Conservation (phyloP, 768 basidiomycete genomes). For the Boletus sp. region DNA sequence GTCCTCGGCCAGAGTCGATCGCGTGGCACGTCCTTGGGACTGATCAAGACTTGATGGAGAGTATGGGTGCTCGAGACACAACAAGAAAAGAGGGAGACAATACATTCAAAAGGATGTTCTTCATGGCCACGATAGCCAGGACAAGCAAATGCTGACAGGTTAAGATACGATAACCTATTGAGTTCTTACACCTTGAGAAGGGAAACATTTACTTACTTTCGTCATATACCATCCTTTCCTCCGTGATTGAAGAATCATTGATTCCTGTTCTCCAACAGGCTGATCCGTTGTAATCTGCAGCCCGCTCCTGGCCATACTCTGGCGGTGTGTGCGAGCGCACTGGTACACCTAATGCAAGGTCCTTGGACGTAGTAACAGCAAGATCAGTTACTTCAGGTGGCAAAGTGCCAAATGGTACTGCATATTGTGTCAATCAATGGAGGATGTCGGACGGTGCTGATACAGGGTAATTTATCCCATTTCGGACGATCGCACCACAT, state of each 20-base stretch:
- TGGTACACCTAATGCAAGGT: too few relatives aligned
- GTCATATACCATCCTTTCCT: not conserved
- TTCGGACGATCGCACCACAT: not conserved
- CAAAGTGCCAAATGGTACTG: too few relatives aligned
- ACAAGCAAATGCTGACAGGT: not conserved
- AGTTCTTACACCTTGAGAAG: too few relatives aligned
- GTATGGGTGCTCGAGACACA: slow-evolving; percentile 27
- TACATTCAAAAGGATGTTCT: not conserved
- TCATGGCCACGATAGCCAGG: not conserved
- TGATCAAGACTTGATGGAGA: slow-evolving; percentile 55
- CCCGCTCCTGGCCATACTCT: not conserved
- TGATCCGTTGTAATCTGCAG: not conserved
- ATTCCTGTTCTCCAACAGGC: not conserved
- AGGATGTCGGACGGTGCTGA: not conserved
- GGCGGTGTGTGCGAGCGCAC: not conserved
- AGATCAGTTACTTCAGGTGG: too few relatives aligned
- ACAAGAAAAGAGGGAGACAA: not conserved
- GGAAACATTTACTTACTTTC: too few relatives aligned
- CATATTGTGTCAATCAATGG: too few relatives aligned
- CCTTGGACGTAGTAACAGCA: too few relatives aligned
- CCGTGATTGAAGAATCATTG: not conserved
- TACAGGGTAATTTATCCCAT: not conserved
- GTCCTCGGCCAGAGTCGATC: slow-evolving; percentile 53
- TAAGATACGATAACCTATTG: too few relatives aligned
- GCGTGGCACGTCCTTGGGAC: slow-evolving; percentile 49